Evolutionary conservation across 2,329 filamentous ascomycete genomes (phyloP), one percentile per base, ranked within the genome.

Genomic region (Phaeoacremonium minimum): DNA sequence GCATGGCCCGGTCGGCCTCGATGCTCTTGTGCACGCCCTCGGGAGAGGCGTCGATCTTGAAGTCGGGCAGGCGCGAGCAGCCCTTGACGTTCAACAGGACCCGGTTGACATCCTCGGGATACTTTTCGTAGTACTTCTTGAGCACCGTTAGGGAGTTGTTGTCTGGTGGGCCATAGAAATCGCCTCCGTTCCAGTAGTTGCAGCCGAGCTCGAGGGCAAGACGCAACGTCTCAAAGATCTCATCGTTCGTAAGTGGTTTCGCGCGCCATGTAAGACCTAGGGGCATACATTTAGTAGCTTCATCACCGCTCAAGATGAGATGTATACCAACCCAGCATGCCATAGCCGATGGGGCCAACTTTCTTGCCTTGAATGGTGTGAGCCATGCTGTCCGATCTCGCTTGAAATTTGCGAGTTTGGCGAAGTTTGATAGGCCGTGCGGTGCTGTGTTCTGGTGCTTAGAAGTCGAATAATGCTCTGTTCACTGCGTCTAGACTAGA

Each of bases 11-110:
- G 41, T 64, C 68, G 29, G 72, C 63, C 6, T 78, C 72, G 18
- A 80, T 62, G n/a, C 66, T 70, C 4, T 59, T 61, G 15, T 69
- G 67, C 14, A 78, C 63, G 18, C 62, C 64, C 30, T 66, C 64
- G 7, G 69, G 67, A 6, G 62, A 70, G 14, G 68, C 61, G 42
- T 74, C 0, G 68, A 60, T 26, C 22, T n/a, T 26, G 22, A 26
- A 26, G 37, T 28, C 15, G 8, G 18, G 8, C n/a, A n/a, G n/a
- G 30, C 69, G 52, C 19, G 64, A 26, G 7, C 67, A 74, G 18
- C 80, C 80, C 59, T 85, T 85, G 51, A 85, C 69, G 47, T 68
- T 71, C 32, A 85, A 57, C 9, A 81, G 66, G n/a, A 85, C 66
- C 50, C 78, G 77, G 33, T 71, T 63, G 7, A 79, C 77, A 44